Conservation (phyloP, 2,329 filamentous ascomycete genomes). For the Thielaviopsis populi region DNA sequence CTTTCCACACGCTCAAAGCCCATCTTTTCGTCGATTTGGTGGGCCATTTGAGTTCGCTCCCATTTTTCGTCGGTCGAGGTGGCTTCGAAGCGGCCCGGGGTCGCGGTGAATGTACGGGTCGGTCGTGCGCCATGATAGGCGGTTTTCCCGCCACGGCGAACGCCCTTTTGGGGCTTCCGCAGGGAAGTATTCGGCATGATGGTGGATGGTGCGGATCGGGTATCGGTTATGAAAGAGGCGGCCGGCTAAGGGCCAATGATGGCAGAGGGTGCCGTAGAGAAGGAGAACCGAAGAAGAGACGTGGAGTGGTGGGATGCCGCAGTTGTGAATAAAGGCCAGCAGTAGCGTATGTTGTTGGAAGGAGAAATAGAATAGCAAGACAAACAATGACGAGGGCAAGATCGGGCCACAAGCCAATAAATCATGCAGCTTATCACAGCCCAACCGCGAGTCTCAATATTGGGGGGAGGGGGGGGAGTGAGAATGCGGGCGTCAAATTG, state of each 20-base stretch:
- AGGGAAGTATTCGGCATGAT: conserved; percentile 46
- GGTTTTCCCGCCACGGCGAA: conserved; percentile 53
- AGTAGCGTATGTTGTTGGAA: too few species aligned
- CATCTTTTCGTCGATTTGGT: conserved; percentile 87
- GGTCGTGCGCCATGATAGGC: conserved; percentile 54
- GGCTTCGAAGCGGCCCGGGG: conserved; percentile 56
- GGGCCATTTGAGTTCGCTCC: conserved; percentile 67
- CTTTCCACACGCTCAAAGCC: conserved; percentile 87
- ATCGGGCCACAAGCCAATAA: too few species aligned
- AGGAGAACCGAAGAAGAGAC: conserved; percentile 1
- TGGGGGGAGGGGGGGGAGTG: not conserved
- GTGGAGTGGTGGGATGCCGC: not conserved
- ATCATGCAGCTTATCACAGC: too few species aligned
- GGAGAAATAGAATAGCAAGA: too few species aligned
- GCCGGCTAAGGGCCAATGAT: not conserved
- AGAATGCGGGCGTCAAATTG: not conserved
- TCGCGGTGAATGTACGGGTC: conserved; percentile 65
- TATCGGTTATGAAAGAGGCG: not conserved
- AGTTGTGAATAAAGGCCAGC: not conserved
- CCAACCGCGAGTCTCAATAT: not conserved
- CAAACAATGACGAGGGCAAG: too few species aligned
- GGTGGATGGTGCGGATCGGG: conserved; percentile 15
- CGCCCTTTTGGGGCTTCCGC: conserved; percentile 47
- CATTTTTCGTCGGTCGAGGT: conserved; percentile 88
- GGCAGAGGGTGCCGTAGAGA: conserved; percentile 3